Percentiles rank a stretch among this genome's conserved stretches.
Evolutionary conservation across 106 monocot species (phyloP).

Genomic region (Chionographis japonica): DNA sequence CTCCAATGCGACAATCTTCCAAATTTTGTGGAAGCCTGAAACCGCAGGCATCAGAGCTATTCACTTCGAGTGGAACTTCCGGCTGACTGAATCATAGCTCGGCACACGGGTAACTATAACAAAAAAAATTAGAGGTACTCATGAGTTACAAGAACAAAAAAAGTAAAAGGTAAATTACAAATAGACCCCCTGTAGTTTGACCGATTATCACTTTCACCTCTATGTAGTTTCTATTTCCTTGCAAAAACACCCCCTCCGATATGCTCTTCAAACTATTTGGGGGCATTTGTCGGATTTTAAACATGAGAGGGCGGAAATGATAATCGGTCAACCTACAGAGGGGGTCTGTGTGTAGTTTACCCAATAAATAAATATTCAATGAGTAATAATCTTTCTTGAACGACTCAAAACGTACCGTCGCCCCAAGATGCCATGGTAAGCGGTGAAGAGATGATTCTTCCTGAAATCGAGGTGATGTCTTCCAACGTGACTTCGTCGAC

Average conservation of each 20-base stretch:
- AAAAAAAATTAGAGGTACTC: background rate
- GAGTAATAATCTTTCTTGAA: background rate
- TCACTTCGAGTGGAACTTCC: slow-evolving; percentile 29
- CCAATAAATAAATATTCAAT: background rate
- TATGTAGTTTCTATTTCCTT: too few relatives aligned
- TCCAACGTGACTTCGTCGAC: slow-evolving; percentile 63
- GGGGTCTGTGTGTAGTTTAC: too few relatives aligned
- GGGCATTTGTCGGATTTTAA: too few relatives aligned
- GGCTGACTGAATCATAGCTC: slow-evolving; percentile 44
- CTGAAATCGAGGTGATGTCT: slow-evolving; percentile 54
- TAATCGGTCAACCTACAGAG: too few relatives aligned
- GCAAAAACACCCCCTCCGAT: too few relatives aligned
- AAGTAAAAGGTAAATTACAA: background rate
- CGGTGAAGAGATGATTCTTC: slow-evolving; percentile 72
- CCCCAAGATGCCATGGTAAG: slow-evolving; percentile 95
- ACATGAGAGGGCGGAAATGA: too few relatives aligned
- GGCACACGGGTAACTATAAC: slow-evolving; percentile 51
- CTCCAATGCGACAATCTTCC: slow-evolving; percentile 1
- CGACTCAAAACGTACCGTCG: slow-evolving; percentile 42
- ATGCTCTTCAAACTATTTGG: too few relatives aligned
- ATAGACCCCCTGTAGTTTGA: background rate
- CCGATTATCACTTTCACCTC: too few relatives aligned
- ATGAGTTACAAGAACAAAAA: background rate
- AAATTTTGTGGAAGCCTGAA: slow-evolving; percentile 5
- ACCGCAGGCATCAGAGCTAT: background rate